Evolutionary conservation across 2,329 filamentous ascomycete genomes (phyloP), one percentile per base, ranked within the genome.

Genomic region (Hawksworthiomyces lignivorus): DNA sequence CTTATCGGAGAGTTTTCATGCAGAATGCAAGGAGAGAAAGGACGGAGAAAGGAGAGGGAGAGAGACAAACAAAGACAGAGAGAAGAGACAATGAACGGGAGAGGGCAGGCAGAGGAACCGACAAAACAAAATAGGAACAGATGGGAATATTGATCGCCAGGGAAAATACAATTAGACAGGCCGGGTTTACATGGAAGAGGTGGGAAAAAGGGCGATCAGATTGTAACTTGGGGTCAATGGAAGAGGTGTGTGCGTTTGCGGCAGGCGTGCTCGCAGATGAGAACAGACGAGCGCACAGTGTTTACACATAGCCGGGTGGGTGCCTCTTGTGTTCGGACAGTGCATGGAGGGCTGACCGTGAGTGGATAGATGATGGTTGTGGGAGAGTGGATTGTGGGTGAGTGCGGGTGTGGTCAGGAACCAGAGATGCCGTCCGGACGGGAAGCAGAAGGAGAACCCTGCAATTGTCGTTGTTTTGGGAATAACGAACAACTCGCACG

Each of bases 141-240:
- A n/a, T n/a, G 18, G 38, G 27, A 14, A 33, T 35, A 29, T 15
- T 38, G 43, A 45, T 45, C 43, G 43, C 34, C 38, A 37, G 39
- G 28, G 24, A 22, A 33, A 37, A 30, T 24, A 15, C 22, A 36
- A 15, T 12, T 26, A 30, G 31, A 15, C 19, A 37, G 19, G 31
- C 19, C 19, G 20, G 28, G 31, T 36, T 26, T 27, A 35, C 29
- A 31, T 36, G 31, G 26, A 27, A 17, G 19, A 11, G 36, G 30
- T 17, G 37, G 21, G 35, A 30, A 40, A 36, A 21, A 32, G 29
- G 38, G 34, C 38, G 43, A 45, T 45, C 43, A 41, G 38, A 41
- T 37, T n/a, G 30, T 15, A 33, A 26, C 30, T 33, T 21, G 31
- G 17, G 24, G n/a, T 24, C 41, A 24, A 34, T 32, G 21, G 7